Evolutionary conservation across 257 asterid genomes (phyloP).

Genomic region (Lantana camara): DNA sequence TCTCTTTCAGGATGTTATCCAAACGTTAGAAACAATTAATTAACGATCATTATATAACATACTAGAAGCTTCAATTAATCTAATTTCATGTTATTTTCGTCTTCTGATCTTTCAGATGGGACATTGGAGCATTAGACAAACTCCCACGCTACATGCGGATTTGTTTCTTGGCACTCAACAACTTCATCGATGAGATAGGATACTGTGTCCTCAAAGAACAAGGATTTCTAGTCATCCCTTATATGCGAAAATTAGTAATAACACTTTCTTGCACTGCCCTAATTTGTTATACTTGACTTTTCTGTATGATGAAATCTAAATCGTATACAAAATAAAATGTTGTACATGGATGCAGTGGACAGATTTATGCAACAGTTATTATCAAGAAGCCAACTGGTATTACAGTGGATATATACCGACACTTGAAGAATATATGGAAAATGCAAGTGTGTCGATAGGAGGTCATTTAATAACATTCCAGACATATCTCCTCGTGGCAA

Average conservation of each 20-base stretch:
- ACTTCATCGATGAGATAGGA: constrained; percentile 30
- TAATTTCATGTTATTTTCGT: neutral
- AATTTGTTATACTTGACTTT: too few relatives aligned
- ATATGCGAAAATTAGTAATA: constrained; percentile 35
- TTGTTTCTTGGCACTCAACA: constrained; percentile 37
- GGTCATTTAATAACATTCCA: constrained; percentile 9
- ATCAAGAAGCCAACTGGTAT: constrained; percentile 44
- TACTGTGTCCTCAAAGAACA: constrained; percentile 38
- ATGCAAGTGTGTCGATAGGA: constrained; percentile 36
- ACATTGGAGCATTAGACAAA: constrained; percentile 22
- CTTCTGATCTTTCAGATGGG: constrained; percentile 35
- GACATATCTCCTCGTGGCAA: constrained; percentile 21
- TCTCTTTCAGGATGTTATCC: too few relatives aligned
- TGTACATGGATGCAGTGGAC: too few relatives aligned
- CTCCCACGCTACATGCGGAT: constrained; percentile 47
- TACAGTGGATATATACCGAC: constrained; percentile 29
- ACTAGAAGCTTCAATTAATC: too few relatives aligned
- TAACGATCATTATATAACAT: too few relatives aligned
- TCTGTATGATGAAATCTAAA: too few relatives aligned
- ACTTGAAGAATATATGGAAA: constrained; percentile 28
- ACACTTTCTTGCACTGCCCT: too few relatives aligned
- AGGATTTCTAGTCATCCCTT: constrained; percentile 27
- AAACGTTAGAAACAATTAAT: constrained; percentile 26
- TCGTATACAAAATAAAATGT: too few relatives aligned
- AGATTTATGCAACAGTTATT: constrained; percentile 18